Base-by-base conservation (phyloP, 192 early-diverging fungal species). In the Linnemannia hyalina region DNA sequence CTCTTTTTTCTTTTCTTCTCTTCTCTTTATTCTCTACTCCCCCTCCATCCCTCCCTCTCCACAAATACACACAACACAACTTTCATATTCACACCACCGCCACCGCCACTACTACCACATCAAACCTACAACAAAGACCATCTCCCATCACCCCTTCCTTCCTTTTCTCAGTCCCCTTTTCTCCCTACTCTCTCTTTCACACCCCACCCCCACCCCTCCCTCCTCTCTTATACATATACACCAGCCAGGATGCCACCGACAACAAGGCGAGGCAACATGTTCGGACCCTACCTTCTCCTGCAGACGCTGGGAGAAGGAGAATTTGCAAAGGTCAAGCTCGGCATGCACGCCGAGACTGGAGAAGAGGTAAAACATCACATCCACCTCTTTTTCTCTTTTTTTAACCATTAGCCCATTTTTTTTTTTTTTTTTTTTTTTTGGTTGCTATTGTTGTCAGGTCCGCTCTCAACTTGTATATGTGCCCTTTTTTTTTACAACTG, bases 271-370 rank as follows among this genome's bases (percentile, higher is more conserved):
- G 88, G 91, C 68, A 93, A 93, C 46, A 93, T 95, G 82, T 95
- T 97, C 87, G 96, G 98, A 22, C 96, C 97, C 78, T 99, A 99
- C 91, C 86, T 97, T 23, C 93, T 99, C 78, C 93, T 98, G 72
- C 98, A 99, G 90, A 99, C 98, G 26, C 91, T 99, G 38, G 97
- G 98, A 77, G 97, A 99, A 89, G 98, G 98, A 68, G 98, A 99
- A 92, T 99, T 99, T 88, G 98, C 97, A 74, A 98, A 99, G 89
- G 97, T 99, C 79, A 99, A 99, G 89, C 94, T 99, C n/a, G 97
- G 97, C 16, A 93, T 96, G 84, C 97, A 99, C 82, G 90, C 91
- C 71, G 93, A 95, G 49, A 88, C 93, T 38, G 91, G 92, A 47
- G 91, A 94, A 87, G 95, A 96, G 91, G 92, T 92, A 88, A 88